A percentile compares a stretch with the other conserved stretches of the same genome.
Evolutionary conservation across 805 yeast species (phyloP).

Genomic region (Dipodascopsis uninucleata): DNA sequence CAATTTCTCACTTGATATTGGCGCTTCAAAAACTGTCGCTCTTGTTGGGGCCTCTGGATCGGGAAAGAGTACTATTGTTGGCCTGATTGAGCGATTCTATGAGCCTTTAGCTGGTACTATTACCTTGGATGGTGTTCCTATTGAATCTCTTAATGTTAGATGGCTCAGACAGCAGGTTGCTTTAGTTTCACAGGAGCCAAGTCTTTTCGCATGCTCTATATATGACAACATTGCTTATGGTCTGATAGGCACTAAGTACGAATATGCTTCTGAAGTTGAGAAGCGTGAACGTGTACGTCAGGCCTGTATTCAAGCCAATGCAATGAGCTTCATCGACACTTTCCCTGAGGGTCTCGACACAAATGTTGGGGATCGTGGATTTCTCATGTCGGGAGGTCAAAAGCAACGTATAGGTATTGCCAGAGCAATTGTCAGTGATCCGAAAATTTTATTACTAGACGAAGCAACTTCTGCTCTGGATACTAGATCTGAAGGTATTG

Average conservation of each 20-base stretch:
- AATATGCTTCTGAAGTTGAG: slow-evolving; percentile 37
- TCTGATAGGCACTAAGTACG: slow-evolving; percentile 36
- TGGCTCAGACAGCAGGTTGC: slow-evolving; percentile 73
- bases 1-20: slow-evolving; percentile 70
- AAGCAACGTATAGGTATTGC: slow-evolving; percentile 60
- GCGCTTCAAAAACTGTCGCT: slow-evolving; percentile 87
- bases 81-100: slow-evolving; percentile 81
- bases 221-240: slow-evolving; percentile 78
- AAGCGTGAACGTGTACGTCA: slow-evolving; percentile 38
- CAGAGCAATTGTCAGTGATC: slow-evolving; percentile 52
- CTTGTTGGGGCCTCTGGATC: slow-evolving; percentile 94
- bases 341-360: slow-evolving; percentile 51
- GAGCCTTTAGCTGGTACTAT: slow-evolving; percentile 72
- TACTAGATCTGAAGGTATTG: slow-evolving; percentile 55
- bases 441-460: slow-evolving; percentile 52
- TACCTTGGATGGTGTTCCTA: slow-evolving; percentile 77
- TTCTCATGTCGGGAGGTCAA: slow-evolving; percentile 63
- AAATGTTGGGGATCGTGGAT: slow-evolving; percentile 51
- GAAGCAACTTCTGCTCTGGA: slow-evolving; percentile 66
- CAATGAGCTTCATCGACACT: slow-evolving; percentile 45
- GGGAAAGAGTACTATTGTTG: slow-evolving; percentile 85
- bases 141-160: slow-evolving; percentile 64
- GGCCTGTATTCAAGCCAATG: slow-evolving; percentile 51
- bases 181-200: slow-evolving; percentile 94
- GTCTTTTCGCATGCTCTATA: slow-evolving; percentile 80